phyloP scores from a whole-genome alignment of 495 filamentous ascomycete genomes.

The Aspergillus ostianus region DNA sequence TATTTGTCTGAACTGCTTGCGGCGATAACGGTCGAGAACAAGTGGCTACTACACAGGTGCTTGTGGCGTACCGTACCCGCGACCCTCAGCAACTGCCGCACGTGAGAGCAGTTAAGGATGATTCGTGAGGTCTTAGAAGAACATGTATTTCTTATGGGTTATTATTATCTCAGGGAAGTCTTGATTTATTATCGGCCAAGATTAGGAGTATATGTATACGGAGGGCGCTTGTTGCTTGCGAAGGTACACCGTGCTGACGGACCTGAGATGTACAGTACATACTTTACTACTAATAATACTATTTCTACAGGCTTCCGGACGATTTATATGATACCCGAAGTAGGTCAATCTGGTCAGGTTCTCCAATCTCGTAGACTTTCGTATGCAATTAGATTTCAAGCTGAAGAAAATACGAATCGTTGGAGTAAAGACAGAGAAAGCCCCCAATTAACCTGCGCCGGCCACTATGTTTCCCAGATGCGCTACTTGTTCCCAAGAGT shows the following conservation, averaged over 20 bases:
- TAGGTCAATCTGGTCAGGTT: too few relatives aligned
- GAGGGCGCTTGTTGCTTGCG: too few relatives aligned
- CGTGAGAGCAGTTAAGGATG: background rate
- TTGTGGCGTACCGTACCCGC: background rate
- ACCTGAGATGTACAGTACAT: too few relatives aligned
- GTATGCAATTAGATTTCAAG: background rate
- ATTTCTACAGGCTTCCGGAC: too few relatives aligned
- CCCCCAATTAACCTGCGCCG: slow-evolving; percentile 15
- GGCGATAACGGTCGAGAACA: background rate
- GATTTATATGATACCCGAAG: too few relatives aligned
- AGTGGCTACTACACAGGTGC: background rate
- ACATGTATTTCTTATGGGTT: too few relatives aligned
- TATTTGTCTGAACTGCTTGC: background rate
- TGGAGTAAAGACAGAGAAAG: slow-evolving; percentile 8
- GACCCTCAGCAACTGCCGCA: background rate
- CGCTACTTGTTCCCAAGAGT: background rate
- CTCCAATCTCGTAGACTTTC: background rate
- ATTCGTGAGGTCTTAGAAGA: background rate
- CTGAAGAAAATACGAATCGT: slow-evolving; percentile 6
- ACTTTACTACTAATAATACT: too few relatives aligned
- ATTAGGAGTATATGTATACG: too few relatives aligned
- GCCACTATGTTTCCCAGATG: slow-evolving; percentile 2
- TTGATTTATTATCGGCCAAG: too few relatives aligned
- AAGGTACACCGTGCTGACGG: too few relatives aligned
- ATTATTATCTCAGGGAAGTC: too few relatives aligned